A percentile compares a stretch with the other conserved stretches of the same genome.
Conservation (phyloP, 192 early-diverging fungal genomes). For the Entomortierella lignicola region DNA sequence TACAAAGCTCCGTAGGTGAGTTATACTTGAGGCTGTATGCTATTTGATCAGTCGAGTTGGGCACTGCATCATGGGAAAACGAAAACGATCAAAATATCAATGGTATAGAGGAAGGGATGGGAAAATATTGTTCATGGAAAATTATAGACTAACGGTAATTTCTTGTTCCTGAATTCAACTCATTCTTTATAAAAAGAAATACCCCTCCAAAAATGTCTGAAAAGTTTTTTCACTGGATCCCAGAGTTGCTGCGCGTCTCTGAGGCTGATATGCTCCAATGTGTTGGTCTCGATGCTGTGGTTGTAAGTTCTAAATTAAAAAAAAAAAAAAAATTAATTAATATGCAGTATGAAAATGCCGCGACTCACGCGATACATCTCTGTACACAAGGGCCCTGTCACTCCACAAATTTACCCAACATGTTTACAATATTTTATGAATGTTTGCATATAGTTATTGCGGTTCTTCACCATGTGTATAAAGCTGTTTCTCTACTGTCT, state of each 20-base stretch:
- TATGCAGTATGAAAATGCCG: too few relatives aligned
- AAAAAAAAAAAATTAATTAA: too few relatives aligned
- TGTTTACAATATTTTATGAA: too few relatives aligned
- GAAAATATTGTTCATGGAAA: background rate
- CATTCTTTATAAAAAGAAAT: conserved; percentile 38
- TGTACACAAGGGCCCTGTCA: too few relatives aligned
- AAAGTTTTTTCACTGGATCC: conserved; percentile 67
- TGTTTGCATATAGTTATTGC: conserved; percentile 54
- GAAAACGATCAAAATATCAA: too few relatives aligned
- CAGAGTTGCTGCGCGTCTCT: conserved; percentile 57
- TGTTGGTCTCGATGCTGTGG: conserved; percentile 68
- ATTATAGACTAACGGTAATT: background rate
- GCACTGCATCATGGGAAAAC: too few relatives aligned
- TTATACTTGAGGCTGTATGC: background rate
- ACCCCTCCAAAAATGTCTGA: conserved; percentile 56
- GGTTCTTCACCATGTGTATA: conserved; percentile 60
- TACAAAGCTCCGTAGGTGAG: conserved; percentile 40
- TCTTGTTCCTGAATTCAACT: background rate
- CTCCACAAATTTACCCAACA: too few relatives aligned
- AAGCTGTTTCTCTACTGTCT: conserved; percentile 61
- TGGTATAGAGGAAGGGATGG: background rate
- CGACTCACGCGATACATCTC: too few relatives aligned
- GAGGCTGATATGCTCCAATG: conserved; percentile 59
- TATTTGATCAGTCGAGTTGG: too few relatives aligned
- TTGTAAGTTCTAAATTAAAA: conserved; percentile 47